Evolutionary conservation across 2,329 filamentous ascomycete species (phyloP).

Genomic region (Emydomyces testavorans): DNA sequence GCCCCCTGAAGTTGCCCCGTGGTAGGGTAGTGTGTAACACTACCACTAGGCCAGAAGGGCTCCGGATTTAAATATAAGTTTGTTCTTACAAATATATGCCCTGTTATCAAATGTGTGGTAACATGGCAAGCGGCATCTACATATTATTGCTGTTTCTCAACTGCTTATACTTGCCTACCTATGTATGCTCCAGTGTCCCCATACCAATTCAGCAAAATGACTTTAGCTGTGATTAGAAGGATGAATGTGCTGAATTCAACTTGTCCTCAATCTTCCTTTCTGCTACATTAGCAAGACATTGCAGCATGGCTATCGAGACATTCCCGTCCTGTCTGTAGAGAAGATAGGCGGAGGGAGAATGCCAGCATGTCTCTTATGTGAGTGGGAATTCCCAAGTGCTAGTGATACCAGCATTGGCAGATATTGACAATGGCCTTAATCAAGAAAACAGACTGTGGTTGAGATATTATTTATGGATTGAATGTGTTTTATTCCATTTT

Average conservation of each 20-base stretch:
- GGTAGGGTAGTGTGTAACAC: no score
- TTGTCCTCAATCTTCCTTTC: constrained; percentile 1
- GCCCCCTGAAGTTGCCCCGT: constrained; percentile 65
- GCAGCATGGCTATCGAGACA: background rate
- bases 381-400: no score
- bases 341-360: constrained; percentile 13
- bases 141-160: background rate
- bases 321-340: constrained; percentile 6
- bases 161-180: background rate
- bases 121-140: background rate
- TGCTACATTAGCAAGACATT: background rate
- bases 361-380: constrained; percentile 7
- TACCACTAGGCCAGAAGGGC: constrained; percentile 28
- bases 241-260: constrained; percentile 7
- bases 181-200: background rate
- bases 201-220: constrained; percentile 6
- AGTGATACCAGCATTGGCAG: background rate
- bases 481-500: background rate
- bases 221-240: constrained; percentile 9
- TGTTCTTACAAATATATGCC: background rate
- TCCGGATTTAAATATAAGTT: background rate
- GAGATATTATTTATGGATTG: background rate
- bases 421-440: background rate
- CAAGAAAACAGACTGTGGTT: background rate
- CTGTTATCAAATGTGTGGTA: background rate